Evolutionary conservation across 2,329 filamentous ascomycete genomes (phyloP), one percentile per base, ranked within the genome.

Genomic region (Myriosclerotinia duriaeana): DNA sequence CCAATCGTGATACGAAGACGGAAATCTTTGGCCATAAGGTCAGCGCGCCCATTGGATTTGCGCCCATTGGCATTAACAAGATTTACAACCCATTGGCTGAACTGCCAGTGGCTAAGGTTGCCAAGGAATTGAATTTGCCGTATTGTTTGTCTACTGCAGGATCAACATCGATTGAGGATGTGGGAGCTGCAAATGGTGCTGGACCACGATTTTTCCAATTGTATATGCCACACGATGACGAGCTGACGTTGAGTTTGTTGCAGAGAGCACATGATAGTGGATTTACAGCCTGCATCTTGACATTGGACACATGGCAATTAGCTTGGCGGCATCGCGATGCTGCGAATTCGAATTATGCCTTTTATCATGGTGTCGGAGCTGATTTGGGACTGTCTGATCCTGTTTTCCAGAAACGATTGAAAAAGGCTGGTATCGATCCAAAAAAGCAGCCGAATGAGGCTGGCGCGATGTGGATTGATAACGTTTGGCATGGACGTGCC

Each of bases 41-140:
- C 17, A 79, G 81, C 2, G 85, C 85, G 0, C 86, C 87, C 0
- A 84, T 89, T 61, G 85, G 85, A n/a, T 87, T 89, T 72, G 84
- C 86, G 0, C 86, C 86, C 0, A 83, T 89, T 38, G 86, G 87
- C 5, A 88, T 89, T 71, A 88, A 89, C 78, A 83, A 84, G 69
- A 89, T 89, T 71, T 89, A 88, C 77, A 81, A 89, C 71, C 80
- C 81, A 0, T 73, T 77, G 0, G 86, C 83, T 50, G 87, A 89
- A 72, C 73, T 86, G 0, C 81, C 84, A 0, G 85, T 88, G 1
- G 85, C 87, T 12, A 82, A 81, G 66, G 84, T 86, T 0, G 63
- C 86, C 0, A 80, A 80, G n/a, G 84, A 87, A 69, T 76, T 88
- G 3, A 83, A 83, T 30, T 75, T 89, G 1, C 83, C 84, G 1